Evolutionary conservation across 768 basidiomycete species (phyloP), one percentile per base, ranked within the genome.

Genomic region (Suillus cothurnatus): DNA sequence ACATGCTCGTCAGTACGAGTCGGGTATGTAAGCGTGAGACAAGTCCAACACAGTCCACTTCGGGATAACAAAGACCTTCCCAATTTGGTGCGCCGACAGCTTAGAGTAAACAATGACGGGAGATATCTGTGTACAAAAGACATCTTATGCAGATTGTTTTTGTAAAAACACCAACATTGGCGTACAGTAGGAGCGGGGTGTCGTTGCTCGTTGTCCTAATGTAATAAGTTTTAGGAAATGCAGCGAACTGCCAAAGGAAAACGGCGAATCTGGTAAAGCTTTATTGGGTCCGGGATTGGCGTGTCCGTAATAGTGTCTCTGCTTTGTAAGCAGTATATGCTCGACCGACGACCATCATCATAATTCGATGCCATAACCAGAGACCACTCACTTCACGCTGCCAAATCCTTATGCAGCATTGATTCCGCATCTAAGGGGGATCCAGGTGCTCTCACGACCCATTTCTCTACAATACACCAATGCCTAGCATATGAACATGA

Each of bases 401-500:
- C 88, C 0, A 74, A 77, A 61, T 71, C 72, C 5, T 82, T 90
- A 66, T 88, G 47, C 23, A 50, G 87, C 72, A 69, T 79, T 45
- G 82, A 81, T 47, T 87, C 90, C 69, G 77, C 86, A 9, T 66
- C 72, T 34, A 80, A 85, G 43, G 76, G 78, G 62, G 70, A 80
- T 60, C 50, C 81, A 26, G 74, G 81, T 17, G 72, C 67, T 4
- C 74, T 88, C 36, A 71, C 89, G 57, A 72, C 79, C 0, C 80
- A 83, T 68, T 88, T 89, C 69, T 87, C 87, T 12, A 74, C 72
- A 8, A 78, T 78, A 0, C 77, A 79, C 61, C 71, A 77, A 62
- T 77, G 80, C 62, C 77, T 80, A 56, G 85, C 81, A 2, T 66
- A 83, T 67, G 88, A 89, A 71, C 45, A 89, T 60, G 88, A 89